A percentile compares a stretch with the other conserved stretches of the same genome.
Evolutionary conservation across 805 yeast species (phyloP).

Genomic region (Blastobotrys parvus): DNA sequence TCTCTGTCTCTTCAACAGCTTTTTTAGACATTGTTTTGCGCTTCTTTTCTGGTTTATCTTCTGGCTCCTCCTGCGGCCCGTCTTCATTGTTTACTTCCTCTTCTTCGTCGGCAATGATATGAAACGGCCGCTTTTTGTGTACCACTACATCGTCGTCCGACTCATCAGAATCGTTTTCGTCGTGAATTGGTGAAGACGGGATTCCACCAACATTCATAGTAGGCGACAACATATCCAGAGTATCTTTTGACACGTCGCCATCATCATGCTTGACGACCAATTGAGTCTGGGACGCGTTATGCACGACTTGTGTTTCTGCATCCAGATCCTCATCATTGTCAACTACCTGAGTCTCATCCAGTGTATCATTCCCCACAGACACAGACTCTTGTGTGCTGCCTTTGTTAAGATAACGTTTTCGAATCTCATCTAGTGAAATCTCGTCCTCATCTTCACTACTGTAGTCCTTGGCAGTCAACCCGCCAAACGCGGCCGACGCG

Average conservation of each 20-base stretch:
- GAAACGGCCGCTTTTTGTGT: neutral
- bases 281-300: neutral
- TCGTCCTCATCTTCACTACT: neutral
- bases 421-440: neutral
- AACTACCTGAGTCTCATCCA: neutral
- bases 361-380: neutral
- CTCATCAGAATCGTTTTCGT: neutral
- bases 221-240: neutral
- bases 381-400: neutral
- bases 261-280: neutral
- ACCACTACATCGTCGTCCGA: neutral
- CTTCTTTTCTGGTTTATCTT: neutral
- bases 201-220: neutral
- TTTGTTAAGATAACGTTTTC: neutral
- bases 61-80: neutral
- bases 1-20: slow-evolving; percentile 15
- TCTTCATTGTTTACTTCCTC: neutral
- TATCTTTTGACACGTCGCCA: neutral
- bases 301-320: neutral
- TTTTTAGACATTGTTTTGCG: slow-evolving; percentile 11
- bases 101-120: neutral
- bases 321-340: neutral
- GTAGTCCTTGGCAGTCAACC: neutral
- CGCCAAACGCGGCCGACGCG: neutral
- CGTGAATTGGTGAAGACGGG: neutral